These are phyloP conservation scores for Dissophora globulifera DNA, from an alignment of 192 early-diverging fungal genomes.

Conservation along the genomic window DNA sequence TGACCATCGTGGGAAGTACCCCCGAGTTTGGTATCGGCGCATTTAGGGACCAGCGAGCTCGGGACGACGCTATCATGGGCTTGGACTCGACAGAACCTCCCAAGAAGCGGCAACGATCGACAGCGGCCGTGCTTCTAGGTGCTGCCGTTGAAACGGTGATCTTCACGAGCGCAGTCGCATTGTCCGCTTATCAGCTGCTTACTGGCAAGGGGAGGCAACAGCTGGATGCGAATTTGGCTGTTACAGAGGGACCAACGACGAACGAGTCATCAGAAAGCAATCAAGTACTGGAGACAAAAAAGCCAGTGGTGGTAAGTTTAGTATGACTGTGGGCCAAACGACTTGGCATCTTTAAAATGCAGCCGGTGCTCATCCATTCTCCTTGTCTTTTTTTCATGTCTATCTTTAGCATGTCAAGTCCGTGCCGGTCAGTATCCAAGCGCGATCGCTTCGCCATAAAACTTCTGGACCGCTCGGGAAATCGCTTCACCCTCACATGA, in stretches of 20 bases:
- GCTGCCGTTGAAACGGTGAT: slow-evolving; percentile 54
- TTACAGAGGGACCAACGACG: neutral
- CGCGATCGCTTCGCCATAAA: slow-evolving; percentile 9
- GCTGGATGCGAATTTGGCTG: neutral
- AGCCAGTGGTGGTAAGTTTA: slow-evolving; percentile 13
- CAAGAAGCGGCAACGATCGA: slow-evolving; percentile 32
- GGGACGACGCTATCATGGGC: neutral
- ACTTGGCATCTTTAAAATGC: neutral
- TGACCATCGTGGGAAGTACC: slow-evolving; percentile 37
- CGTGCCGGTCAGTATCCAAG: slow-evolving; percentile 38
- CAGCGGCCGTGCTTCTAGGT: slow-evolving; percentile 40
- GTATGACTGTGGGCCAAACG: too few species aligned
- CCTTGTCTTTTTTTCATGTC: neutral
- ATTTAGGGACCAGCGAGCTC: slow-evolving; percentile 13
- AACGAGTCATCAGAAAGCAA: neutral
- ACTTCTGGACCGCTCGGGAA: slow-evolving; percentile 11
- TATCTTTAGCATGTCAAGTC: slow-evolving; percentile 31
- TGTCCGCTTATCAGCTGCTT: slow-evolving; percentile 50
- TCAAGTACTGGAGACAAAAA: neutral
- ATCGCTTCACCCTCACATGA: slow-evolving; percentile 19
- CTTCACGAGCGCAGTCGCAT: slow-evolving; percentile 53
- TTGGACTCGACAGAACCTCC: slow-evolving; percentile 36
- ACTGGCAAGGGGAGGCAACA: slow-evolving; percentile 39
- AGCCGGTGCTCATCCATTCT: neutral
- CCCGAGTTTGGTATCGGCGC: slow-evolving; percentile 30